These are phyloP conservation scores for Candida maris DNA, from an alignment of 805 yeast species.

Conservation along the genomic window DNA sequence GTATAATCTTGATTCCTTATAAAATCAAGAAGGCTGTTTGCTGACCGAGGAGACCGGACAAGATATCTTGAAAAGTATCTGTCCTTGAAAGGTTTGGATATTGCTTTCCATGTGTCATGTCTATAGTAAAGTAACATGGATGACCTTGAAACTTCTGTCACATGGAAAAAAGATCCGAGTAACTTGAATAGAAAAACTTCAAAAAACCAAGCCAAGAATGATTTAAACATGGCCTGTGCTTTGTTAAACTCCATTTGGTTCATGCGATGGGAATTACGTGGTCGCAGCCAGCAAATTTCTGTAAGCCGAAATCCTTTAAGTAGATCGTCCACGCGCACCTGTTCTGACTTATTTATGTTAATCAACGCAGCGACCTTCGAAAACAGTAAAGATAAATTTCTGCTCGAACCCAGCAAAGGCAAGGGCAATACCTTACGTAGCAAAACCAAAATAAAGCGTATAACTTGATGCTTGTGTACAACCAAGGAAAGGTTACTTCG, in stretches of 20 bases:
- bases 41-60: constrained; percentile 10
- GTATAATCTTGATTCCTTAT: constrained; percentile 26
- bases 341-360: constrained; percentile 35
- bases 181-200: constrained; percentile 41
- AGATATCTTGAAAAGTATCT: constrained; percentile 41
- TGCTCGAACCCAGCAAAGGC: constrained; percentile 47
- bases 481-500: constrained; percentile 31
- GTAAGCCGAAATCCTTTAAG: constrained; percentile 36
- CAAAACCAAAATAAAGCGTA: constrained; percentile 40
- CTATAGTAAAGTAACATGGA: constrained; percentile 46
- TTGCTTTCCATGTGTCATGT: constrained; percentile 53
- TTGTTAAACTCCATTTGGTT: constrained; percentile 41
- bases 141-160: constrained; percentile 51
- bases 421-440: constrained; percentile 49
- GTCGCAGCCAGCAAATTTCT: constrained; percentile 56
- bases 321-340: constrained; percentile 31
- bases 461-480: constrained; percentile 33
- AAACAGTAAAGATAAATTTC: constrained; percentile 43
- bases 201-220: constrained; percentile 60
- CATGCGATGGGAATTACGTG: constrained; percentile 18
- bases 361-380: constrained; percentile 37
- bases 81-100: constrained; percentile 40
- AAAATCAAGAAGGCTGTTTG: constrained; percentile 17
- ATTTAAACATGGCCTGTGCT: constrained; percentile 34
- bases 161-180: constrained; percentile 57